A percentile compares a stretch with the other conserved stretches of the same genome.
These are phyloP conservation scores for Cordyceps fumosorosea DNA, from an alignment of 2,329 filamentous ascomycete species.

Conservation along the genomic window DNA sequence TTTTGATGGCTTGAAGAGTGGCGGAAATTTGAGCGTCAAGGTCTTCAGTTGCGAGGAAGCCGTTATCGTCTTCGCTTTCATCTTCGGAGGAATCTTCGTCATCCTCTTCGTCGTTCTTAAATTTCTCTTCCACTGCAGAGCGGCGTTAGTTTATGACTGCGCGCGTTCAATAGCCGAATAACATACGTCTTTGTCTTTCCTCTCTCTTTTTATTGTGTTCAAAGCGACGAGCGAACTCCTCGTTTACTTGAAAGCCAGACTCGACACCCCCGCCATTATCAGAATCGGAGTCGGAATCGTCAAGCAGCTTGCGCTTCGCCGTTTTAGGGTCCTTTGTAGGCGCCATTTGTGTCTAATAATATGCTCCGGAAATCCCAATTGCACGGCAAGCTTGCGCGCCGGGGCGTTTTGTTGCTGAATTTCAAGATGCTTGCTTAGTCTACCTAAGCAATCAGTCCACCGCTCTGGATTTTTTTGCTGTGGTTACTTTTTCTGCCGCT, in stretches of 20 bases:
- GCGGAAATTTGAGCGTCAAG: slow-evolving; percentile 83
- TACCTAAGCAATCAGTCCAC: neutral
- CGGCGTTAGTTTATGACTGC: slow-evolving; percentile 12
- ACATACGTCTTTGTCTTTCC: slow-evolving; percentile 64
- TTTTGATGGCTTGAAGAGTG: slow-evolving; percentile 79
- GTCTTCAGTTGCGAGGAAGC: slow-evolving; percentile 75
- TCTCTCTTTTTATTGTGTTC: slow-evolving; percentile 98
- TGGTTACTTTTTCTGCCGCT: slow-evolving; percentile 5
- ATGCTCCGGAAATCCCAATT: neutral
- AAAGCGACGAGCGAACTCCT: slow-evolving; percentile 81
- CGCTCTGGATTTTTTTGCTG: slow-evolving; percentile 7
- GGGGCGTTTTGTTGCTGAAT: neutral
- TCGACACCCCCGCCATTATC: slow-evolving; percentile 37
- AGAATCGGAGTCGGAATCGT: slow-evolving; percentile 47
- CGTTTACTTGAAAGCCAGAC: slow-evolving; percentile 70
- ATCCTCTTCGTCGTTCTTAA: slow-evolving; percentile 44
- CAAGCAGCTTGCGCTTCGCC: slow-evolving; percentile 45
- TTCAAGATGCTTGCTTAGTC: neutral
- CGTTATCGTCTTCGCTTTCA: slow-evolving; percentile 86
- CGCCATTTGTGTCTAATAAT: neutral
- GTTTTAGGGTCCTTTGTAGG: slow-evolving; percentile 23
- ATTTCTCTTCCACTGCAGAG: slow-evolving; percentile 80
- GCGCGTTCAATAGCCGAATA: slow-evolving; percentile 16
- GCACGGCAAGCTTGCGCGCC: neutral
- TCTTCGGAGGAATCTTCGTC: slow-evolving; percentile 62